Evolutionary conservation across 371 early-diverging fungal genomes (phyloP), one percentile per base, ranked within the genome.

Genomic region (Dichotomocladium elegans): DNA sequence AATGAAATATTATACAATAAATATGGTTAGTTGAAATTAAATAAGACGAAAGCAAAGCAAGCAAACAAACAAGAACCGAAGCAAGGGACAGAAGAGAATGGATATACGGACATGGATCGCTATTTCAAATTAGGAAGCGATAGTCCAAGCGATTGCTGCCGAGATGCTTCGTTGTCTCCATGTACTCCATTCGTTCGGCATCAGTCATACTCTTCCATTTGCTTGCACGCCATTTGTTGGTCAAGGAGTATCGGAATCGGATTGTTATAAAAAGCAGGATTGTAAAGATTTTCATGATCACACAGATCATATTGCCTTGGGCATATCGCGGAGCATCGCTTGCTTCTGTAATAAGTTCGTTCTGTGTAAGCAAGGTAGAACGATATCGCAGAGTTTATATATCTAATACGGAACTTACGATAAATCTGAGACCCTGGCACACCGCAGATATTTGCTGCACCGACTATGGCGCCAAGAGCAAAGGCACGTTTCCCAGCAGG

Each of bases 401-500:
- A n/a, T n/a, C n/a, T n/a, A n/a, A n/a, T n/a, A n/a, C n/a, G n/a
- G n/a, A 29, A 53, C 53, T 44, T 55, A 60, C 61, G 30, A 37
- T 62, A 62, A 25, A 62, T 49, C 19, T 50, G 48, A 19, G 51
- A 40, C 15, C 63, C 63, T 7, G 60, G 57, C 3, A 53, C 71
- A 26, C 73, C 51, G 52, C 62, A 61, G 29, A 73, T 53, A 30
- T 77, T 72, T 9, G 65, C 67, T 6, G 68, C 65, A 7, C 66
- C 74, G 52, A 77, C 67, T n/a, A 62, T 72, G 21, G 70, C 63
- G 26, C 72, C 72, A 15, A 79, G 47, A 2, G 74, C 75, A n/a
- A 79, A 62, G 2, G 79, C 65, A 6, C 79, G 63, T 46, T 79
- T 79, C 9, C 76, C 79, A 7, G 63, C 61, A 3, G 76, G 76